phyloP scores from a whole-genome alignment of 495 filamentous ascomycete species.

The Patellaria atrata region DNA sequence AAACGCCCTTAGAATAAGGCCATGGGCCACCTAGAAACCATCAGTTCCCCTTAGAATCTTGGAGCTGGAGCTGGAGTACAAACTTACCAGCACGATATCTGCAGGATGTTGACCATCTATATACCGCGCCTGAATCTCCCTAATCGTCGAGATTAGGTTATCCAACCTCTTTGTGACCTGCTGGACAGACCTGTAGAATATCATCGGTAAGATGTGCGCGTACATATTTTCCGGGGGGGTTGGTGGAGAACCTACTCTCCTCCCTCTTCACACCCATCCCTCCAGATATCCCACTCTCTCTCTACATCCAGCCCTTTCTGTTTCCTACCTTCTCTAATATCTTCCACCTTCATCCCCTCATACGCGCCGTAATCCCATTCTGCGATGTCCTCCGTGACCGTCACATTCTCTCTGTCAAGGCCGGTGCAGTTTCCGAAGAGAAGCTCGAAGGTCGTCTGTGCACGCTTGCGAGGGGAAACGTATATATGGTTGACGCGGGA shows the following conservation, averaged over 20 bases:
- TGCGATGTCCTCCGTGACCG: slow-evolving; percentile 16
- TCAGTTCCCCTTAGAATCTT: too few species aligned
- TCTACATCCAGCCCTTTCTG: slow-evolving; percentile 34
- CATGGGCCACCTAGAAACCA: slow-evolving; percentile 47
- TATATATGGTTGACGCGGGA: slow-evolving; percentile 15
- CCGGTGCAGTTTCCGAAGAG: slow-evolving; percentile 9
- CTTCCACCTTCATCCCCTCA: slow-evolving; percentile 18
- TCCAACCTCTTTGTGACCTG: slow-evolving; percentile 59
- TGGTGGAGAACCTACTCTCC: slow-evolving; percentile 46
- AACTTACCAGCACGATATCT: slow-evolving; percentile 44
- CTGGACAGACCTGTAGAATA: slow-evolving; percentile 34
- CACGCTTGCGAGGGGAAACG: slow-evolving; percentile 19
- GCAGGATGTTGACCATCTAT: slow-evolving; percentile 35
- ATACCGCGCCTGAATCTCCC: slow-evolving; percentile 37
- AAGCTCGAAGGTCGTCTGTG: slow-evolving; percentile 18
- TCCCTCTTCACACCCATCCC: slow-evolving; percentile 62
- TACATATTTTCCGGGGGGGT: too few species aligned
- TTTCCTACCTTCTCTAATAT: slow-evolving; percentile 19
- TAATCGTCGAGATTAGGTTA: slow-evolving; percentile 59
- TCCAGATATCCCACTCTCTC: slow-evolving; percentile 66
- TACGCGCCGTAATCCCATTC: slow-evolving; percentile 27
- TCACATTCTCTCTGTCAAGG: slow-evolving; percentile 5
- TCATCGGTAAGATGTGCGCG: too few species aligned
- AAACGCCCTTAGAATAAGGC: slow-evolving; percentile 79
- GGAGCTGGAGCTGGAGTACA: background rate